A percentile compares a stretch with the other conserved stretches of the same genome.
These are phyloP conservation scores for Prunus mira DNA, from an alignment of 306 rosid genomes.

Conservation along the genomic window DNA sequence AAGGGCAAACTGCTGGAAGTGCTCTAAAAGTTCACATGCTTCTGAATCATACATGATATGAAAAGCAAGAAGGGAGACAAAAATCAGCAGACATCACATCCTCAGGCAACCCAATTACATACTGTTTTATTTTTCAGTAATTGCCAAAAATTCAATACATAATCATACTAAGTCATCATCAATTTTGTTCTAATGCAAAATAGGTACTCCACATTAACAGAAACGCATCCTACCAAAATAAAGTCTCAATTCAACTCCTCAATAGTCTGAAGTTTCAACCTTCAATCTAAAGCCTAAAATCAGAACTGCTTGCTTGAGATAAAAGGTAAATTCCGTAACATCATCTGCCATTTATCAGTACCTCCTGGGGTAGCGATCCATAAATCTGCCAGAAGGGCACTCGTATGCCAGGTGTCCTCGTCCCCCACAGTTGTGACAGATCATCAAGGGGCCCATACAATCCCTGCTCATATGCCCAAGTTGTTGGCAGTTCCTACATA, in stretches of 20 bases:
- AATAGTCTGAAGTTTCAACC: slow-evolving; percentile 9
- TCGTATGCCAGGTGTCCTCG: slow-evolving; percentile 95
- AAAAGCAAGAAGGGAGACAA: neutral
- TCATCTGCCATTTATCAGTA: slow-evolving; percentile 44
- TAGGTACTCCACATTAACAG: slow-evolving; percentile 1
- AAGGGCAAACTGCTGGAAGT: no score
- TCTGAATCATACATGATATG: no score
- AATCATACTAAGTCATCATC: neutral
- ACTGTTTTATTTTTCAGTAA: slow-evolving; percentile 5
- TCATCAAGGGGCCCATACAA: slow-evolving; percentile 94
- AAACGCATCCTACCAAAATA: neutral
- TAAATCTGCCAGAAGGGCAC: slow-evolving; percentile 92
- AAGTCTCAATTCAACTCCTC: slow-evolving; percentile 29
- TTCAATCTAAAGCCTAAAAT: slow-evolving; percentile 9
- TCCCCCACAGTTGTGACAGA: slow-evolving; percentile 97
- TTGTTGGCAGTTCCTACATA: slow-evolving; percentile 93
- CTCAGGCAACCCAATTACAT: neutral
- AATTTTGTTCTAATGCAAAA: neutral
- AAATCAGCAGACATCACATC: neutral
- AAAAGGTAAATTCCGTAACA: slow-evolving; percentile 12
- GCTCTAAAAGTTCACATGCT: no score
- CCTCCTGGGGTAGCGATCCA: slow-evolving; percentile 93
- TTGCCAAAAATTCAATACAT: neutral
- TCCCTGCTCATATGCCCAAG: slow-evolving; percentile 96
- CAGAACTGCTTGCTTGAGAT: slow-evolving; percentile 9